Base-by-base conservation (phyloP, 2,329 filamentous ascomycete genomes). In the Diaporthe capsici region DNA sequence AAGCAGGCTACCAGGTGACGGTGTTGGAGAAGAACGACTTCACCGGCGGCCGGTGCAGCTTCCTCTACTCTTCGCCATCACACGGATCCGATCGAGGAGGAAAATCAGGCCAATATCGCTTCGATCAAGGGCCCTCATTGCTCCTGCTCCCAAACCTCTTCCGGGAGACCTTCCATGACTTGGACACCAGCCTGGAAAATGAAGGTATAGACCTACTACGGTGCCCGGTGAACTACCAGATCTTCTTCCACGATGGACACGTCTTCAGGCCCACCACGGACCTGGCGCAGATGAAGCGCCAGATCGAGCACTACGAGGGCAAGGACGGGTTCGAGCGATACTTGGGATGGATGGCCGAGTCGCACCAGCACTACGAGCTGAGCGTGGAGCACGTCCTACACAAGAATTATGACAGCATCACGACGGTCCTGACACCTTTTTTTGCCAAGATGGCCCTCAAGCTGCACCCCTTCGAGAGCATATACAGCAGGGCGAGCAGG, bases 1-100 rank as follows among this genome's bases (percentile, higher is more conserved):
- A 92, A 81, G 89, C 92, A 2, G 94, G 93, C 53, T 92, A 93
- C 82, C 82, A 88, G 47, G 93, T 95, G n/a, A 95, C 92, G 0
- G 92, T 95, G 2, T 84, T 95, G n/a, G 94, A 95, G 83, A 95
- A 95, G 86, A 95, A 95, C 80, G 85, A 85, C 74, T 94, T 94
- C 81, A 92, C 91, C 0, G 94, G 94, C 61, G 94, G 94, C 5
- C 87, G 94, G 73, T 95, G 93, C 83, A 93, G 90, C 60, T 84
- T 95, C 37, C 88, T 95, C 51, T 85, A 90, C 71, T 76, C 75
- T 3, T 71, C 75, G 9, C 75, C 75, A 22, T 44, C 73, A 2
- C 28, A 63, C 37, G 44, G 10, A 17, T n/a, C 53, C 37, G 25
- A 7, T 20, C 13, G 17, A 42, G 25, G 57, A 13, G 39, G 22